Evolutionary conservation across 306 rosid species (phyloP), one percentile per base, ranked within the genome.

Genomic region (Biancaea sappan): DNA sequence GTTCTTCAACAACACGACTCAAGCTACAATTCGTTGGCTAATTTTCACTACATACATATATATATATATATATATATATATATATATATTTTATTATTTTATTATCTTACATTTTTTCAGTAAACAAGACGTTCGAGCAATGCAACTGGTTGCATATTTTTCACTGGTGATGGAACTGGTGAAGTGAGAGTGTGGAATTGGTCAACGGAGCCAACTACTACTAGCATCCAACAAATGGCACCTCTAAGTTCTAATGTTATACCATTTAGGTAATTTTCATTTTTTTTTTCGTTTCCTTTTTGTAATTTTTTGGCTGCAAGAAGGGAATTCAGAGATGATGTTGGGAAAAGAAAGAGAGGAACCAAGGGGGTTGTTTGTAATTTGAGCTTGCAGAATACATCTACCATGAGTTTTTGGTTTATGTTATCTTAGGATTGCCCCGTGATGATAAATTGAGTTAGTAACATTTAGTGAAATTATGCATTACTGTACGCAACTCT

Each of bases 101-200:
- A n/a, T n/a, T n/a, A n/a, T n/a, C n/a, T n/a, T n/a, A n/a, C n/a
- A n/a, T n/a, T n/a, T 94, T 76, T 84, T 81, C 40, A 68, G 92
- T 2, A 92, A 88, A 66, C 82, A 87, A 84, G 98, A 94, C 76
- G 89, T 87, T 13, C 83, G 96, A 73, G 90, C 96, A 22, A 88
- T 94, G 52, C 93, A 94, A 79, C 98, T 0, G 83, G 91, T 19
- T 88, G 91, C 81, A 68, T 94, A 60, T 91, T 94, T 87, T 94
- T 94, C 83, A 91, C 98, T 0, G 98, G 97, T 25, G 97, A 91
- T 38, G 98, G 92, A 77, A 85, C 97, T 1, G 98, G 98, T 43
- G 85, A 85, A 86, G 95, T 94, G 57, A 88, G 72, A 86, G 96
- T 94, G 66, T 94, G 98, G 98, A 86, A 84, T 53, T 90, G 92